Base-by-base conservation (phyloP, 176 grass and related monocot species). In the Triticum dicoccoides region DNA sequence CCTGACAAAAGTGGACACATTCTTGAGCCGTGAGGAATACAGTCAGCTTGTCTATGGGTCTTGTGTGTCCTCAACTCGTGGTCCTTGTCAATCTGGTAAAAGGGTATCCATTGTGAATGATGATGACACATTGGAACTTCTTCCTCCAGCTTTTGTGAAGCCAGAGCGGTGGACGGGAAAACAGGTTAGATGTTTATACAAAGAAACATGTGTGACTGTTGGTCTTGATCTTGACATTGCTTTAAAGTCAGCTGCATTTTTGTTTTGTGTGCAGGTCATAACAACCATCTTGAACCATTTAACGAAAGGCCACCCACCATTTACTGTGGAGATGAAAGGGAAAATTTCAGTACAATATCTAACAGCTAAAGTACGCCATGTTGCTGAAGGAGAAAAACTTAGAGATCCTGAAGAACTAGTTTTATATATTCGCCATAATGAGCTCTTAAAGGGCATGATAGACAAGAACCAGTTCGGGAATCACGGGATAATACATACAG, bases 381-480 rank as follows among this genome's bases (percentile, higher is more conserved):
- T 38, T 38, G 37, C 37, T 38, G 37, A 38, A 38, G 37, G 37
- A 38, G 37, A 38, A 38, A 38, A 38, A 38, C 37, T 38, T 35
- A 66, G 21, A 37, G 77, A 81, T 79, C 38, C 27, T 86, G 73
- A 68, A 29, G 91, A 91, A 65, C 68, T 73, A 33, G 62, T 86
- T 45, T 72, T 98, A 66, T 80, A 21, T 79, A 84, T 98, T 85
- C 63, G 75, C 65, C 71, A 91, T 30, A 98, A 98, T 88, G 84
- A 95, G 65, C 90, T 98, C 15, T 70, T 98, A 89, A 91, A 89
- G 29, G 96, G 96, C 88, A 98, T 98, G 78, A 87, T 98, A 71
- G 96, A 98, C 70, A 98, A 98, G 84, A 90, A 88, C 23, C 96
- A 98, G 74, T 98, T 98, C 79, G 96, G 93, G 12, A 72, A 90